A percentile compares a stretch with the other conserved stretches of the same genome.
These are phyloP conservation scores for Annona cherimola DNA, from an alignment of 164 flowering plant species.

Conservation along the genomic window DNA sequence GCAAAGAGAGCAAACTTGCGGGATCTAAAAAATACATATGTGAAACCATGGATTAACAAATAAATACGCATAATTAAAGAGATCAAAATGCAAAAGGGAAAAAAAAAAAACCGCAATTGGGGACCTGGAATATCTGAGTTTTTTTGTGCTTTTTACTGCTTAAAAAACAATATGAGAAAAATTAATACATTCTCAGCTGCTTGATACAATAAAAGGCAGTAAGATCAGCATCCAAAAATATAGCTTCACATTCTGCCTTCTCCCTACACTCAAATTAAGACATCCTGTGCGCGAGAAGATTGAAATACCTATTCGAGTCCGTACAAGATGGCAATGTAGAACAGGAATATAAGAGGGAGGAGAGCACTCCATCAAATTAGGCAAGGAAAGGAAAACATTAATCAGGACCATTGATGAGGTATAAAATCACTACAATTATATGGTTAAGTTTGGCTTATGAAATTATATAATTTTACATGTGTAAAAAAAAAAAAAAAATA, in stretches of 20 bases:
- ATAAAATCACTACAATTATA: too few relatives aligned
- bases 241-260: neutral
- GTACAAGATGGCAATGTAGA: neutral
- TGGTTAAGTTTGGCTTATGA: too few relatives aligned
- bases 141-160: neutral
- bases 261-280: neutral
- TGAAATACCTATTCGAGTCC: neutral
- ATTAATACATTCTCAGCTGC: constrained; percentile 6
- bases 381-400: neutral
- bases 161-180: neutral
- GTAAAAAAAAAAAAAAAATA: too few relatives aligned
- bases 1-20: too few relatives aligned
- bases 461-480: too few relatives aligned
- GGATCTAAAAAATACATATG: too few relatives aligned
- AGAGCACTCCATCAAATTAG: neutral
- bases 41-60: too few relatives aligned
- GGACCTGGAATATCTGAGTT: neutral
- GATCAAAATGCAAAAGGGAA: too few relatives aligned
- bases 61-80: too few relatives aligned
- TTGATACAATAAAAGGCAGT: neutral
- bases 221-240: constrained; percentile 13
- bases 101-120: too few relatives aligned
- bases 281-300: neutral
- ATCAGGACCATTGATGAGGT: too few relatives aligned
- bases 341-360: neutral